Evolutionary conservation across 2,329 filamentous ascomycete genomes (phyloP), one percentile per base, ranked within the genome.

Genomic region (Fusarium siculi): DNA sequence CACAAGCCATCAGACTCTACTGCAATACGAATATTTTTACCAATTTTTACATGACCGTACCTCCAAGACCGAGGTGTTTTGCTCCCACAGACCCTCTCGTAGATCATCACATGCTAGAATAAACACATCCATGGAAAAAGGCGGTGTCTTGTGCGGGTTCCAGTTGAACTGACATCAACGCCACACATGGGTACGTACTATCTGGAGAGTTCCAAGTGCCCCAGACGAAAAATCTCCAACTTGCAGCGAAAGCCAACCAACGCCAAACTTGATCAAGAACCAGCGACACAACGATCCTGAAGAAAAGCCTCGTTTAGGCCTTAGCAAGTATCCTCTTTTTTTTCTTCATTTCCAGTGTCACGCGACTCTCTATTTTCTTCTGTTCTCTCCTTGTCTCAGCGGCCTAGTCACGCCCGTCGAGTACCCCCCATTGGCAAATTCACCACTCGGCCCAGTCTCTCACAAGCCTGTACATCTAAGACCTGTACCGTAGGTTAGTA

Each of bases 171-270:
- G 18, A 39, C 11, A 34, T 34, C 30, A 50, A 49, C 72, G 72
- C 72, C 72, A 74, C 72, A 74, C 12, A 30, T 21, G 19, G 34
- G 50, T 74, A 74, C 72, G 72, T 32, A 32, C 32, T 74, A 72
- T 56, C 56, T 34, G 32, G 49, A 70, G 46, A 32, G 44, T 42
- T 74, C 72, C 72, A 54, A 66, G 52, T 59, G n/a, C 43, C 57
- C 60, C 54, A 63, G 67, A 61, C 28, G 44, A 73, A 74, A 74
- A 74, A 74, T 74, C 72, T 74, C 65, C 56, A 66, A 57, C 65
- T 44, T 59, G 30, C 62, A 64, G 58, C 49, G 18, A 52, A 36
- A 36, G n/a, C 49, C n/a, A 52, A 25, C 63, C 52, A 61, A 74
- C 65, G 60, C 72, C 66, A 73, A 74, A 68, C 57, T 73, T 67